These are phyloP conservation scores for Hondaea fermentalgiana DNA, from an alignment of 108 stramenopile species.

Conservation along the genomic window DNA sequence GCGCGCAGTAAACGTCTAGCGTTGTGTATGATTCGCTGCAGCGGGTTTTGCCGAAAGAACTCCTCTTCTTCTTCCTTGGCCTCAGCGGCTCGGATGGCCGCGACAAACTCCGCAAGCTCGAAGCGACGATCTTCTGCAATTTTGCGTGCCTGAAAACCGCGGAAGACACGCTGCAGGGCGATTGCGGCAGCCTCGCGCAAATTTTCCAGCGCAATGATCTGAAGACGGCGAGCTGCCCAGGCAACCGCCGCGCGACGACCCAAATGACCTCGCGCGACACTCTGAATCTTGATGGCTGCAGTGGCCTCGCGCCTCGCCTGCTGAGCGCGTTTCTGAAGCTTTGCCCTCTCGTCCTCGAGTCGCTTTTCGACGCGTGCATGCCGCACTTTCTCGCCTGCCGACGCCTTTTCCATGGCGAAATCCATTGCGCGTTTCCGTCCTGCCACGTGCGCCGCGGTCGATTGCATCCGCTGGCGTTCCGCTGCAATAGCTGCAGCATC, in stretches of 20 bases:
- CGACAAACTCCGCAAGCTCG: conserved; percentile 45
- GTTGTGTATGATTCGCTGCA: conserved; percentile 23
- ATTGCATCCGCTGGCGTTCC: conserved; percentile 31
- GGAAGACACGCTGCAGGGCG: conserved; percentile 33
- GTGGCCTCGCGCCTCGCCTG: background rate
- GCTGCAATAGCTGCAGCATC: conserved; percentile 13
- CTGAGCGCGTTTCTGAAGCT: conserved; percentile 13
- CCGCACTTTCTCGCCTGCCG: background rate
- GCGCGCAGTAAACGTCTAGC: background rate
- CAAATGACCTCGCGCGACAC: conserved; percentile 35
- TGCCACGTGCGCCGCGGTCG: background rate
- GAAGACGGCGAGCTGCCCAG: conserved; percentile 30
- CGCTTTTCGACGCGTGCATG: background rate
- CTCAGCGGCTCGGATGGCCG: conserved; percentile 30
- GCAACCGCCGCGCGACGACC: conserved; percentile 28
- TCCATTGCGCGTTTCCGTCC: conserved; percentile 23
- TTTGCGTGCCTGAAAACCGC: conserved; percentile 29
- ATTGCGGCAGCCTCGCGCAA: conserved; percentile 29
- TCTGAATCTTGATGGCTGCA: conserved; percentile 11
- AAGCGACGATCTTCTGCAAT: background rate
- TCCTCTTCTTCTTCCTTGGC: conserved; percentile 34
- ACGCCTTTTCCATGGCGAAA: conserved; percentile 20
- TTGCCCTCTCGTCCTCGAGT: conserved; percentile 17
- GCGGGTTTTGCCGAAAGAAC: conserved; percentile 33
- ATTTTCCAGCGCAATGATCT: conserved; percentile 23